phyloP scores from a whole-genome alignment of 1,139 yeast genomes.

The Zhuliangozyma blackwelliae region DNA sequence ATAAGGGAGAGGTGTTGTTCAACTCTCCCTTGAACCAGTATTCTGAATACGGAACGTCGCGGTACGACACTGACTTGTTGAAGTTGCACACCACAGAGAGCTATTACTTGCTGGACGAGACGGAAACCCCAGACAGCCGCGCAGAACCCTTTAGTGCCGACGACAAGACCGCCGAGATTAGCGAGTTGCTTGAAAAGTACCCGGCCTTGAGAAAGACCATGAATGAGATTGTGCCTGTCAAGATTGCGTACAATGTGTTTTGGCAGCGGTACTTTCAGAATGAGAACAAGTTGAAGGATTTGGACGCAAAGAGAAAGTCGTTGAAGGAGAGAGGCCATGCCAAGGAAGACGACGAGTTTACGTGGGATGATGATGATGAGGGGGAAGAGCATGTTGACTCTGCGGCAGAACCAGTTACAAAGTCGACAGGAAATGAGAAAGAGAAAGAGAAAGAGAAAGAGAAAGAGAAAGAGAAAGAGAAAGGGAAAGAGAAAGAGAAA shows the following conservation, averaged over 20 bases:
- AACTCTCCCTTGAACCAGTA: slow-evolving; percentile 16
- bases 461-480: no score
- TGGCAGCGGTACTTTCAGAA: slow-evolving; percentile 73
- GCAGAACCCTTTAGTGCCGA: slow-evolving; percentile 40
- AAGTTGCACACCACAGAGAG: slow-evolving; percentile 34
- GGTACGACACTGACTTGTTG: slow-evolving; percentile 39
- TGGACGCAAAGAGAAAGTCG: slow-evolving; percentile 64
- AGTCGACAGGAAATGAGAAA: background rate
- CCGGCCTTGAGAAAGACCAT: slow-evolving; percentile 54
- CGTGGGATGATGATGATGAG: slow-evolving; percentile 60
- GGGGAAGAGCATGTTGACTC: slow-evolving; percentile 9
- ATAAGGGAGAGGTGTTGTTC: slow-evolving; percentile 21
- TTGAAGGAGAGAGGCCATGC: slow-evolving; percentile 43
- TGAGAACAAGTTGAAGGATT: slow-evolving; percentile 51
- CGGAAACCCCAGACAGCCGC: no score
- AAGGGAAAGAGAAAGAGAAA: no score
- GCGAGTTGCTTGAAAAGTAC: slow-evolving; percentile 44
- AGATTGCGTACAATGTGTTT: slow-evolving; percentile 56
- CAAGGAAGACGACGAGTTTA: slow-evolving; percentile 44
- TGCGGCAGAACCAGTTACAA: slow-evolving; percentile 1
- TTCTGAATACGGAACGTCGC: slow-evolving; percentile 36
- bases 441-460: background rate
- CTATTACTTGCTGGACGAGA: slow-evolving; percentile 15
- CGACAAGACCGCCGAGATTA: slow-evolving; percentile 49
- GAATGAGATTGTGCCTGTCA: slow-evolving; percentile 65